These are phyloP conservation scores for Phytophthora capsici DNA, from an alignment of 352 stramenopile genomes.

Conservation along the genomic window DNA sequence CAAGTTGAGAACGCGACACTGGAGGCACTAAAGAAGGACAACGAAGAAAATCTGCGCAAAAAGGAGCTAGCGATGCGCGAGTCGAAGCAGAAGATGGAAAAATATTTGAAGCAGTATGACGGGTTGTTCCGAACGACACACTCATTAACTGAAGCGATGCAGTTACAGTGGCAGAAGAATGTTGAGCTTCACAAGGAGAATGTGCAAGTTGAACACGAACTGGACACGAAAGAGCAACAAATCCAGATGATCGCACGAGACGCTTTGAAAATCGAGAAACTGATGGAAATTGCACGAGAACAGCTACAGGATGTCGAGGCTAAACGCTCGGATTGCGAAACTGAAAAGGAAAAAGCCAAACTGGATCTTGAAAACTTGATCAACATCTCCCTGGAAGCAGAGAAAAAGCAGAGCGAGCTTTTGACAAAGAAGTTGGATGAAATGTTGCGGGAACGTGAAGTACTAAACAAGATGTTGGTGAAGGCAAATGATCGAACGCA, in stretches of 20 bases:
- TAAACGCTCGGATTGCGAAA: slow-evolving; percentile 64
- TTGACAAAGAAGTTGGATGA: slow-evolving; percentile 85
- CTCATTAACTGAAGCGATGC: slow-evolving; percentile 80
- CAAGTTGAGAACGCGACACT: slow-evolving; percentile 47
- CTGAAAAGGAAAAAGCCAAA: slow-evolving; percentile 72
- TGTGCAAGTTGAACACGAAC: slow-evolving; percentile 64
- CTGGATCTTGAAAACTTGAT: slow-evolving; percentile 68
- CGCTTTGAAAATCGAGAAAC: slow-evolving; percentile 75
- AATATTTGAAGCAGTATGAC: slow-evolving; percentile 89
- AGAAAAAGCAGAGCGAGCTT: slow-evolving; percentile 75
- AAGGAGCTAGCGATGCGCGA: slow-evolving; percentile 82
- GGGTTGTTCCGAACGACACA: slow-evolving; percentile 81
- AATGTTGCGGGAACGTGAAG: slow-evolving; percentile 76
- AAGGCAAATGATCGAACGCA: slow-evolving; percentile 83
- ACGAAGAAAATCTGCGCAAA: slow-evolving; percentile 61
- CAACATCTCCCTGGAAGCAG: slow-evolving; percentile 65
- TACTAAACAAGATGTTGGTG: slow-evolving; percentile 90
- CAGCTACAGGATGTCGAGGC: slow-evolving; percentile 74
- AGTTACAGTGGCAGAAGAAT: slow-evolving; percentile 85
- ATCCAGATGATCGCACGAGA: slow-evolving; percentile 62
- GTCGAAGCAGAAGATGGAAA: slow-evolving; percentile 90
- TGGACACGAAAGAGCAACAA: slow-evolving; percentile 55
- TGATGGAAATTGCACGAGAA: slow-evolving; percentile 74
- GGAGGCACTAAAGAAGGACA: slow-evolving; percentile 57
- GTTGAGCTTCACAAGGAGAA: slow-evolving; percentile 84